Base-by-base conservation (phyloP, 306 rosid species). In the Casuarina glauca region DNA sequence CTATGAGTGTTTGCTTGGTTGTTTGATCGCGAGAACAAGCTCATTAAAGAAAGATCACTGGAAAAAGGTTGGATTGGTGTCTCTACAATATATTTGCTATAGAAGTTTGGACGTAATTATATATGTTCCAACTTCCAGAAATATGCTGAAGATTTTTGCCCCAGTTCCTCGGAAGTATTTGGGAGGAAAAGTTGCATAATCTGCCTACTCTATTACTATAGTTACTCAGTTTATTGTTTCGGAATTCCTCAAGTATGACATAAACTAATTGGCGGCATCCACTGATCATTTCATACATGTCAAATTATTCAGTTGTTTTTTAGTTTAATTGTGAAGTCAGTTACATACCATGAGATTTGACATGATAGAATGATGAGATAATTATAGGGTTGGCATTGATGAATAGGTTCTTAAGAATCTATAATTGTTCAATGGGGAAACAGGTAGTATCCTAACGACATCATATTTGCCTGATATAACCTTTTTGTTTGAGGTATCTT, bases 21-120 rank as follows among this genome's bases (percentile, higher is more conserved):
- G 68, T 61, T 61, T 32, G 68, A 61, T 35, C 38, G 42, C 68
- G 32, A 61, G 43, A 61, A 61, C 39, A 61, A 35, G 67, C 50
- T 46, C 12, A 46, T 11, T 6, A 46, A 46, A 46, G 12, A 46
- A 46, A 61, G 68, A 61, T 35, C 39, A 17, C 68, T 61, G 11
- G 43, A 61, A 61, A 6, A 61, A 36, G 67, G 67, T 35, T 35
- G 67, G 67, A 35, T 61, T 32, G 67, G 67, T 32, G 60, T 54
- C 26, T 4, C 8, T 60, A 8, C 5, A 17, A 5, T 64, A 16
- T 16, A 15, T 64, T 39, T 64, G 32, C n/a, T 6, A 42, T 39
- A 17, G 49, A 66, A 43, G 50, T 38, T 41, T 15, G 46, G 6
- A 39, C 38, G 46, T 63, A 12, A 36, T 36, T 62, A 11, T 48